Evolutionary conservation across 139 green algal genomes (phyloP).

Genomic region (Nannochloris sp.): DNA sequence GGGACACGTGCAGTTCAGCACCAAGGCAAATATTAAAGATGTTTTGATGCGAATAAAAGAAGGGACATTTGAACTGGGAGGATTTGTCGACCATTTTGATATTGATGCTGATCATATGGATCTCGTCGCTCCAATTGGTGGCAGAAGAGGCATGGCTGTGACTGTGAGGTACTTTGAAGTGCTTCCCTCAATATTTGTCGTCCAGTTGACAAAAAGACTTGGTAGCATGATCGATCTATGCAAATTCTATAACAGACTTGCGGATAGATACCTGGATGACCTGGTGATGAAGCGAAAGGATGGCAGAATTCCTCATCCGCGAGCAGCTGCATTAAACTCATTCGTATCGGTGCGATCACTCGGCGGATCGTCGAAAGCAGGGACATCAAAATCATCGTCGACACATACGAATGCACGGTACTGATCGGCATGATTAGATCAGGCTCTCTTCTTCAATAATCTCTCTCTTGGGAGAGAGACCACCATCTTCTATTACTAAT

Average conservation of each 20-base stretch:
- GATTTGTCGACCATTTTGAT: neutral
- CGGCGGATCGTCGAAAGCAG: neutral
- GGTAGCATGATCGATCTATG: slow-evolving; percentile 12
- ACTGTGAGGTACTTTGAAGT: slow-evolving; percentile 17
- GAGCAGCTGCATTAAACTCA: neutral
- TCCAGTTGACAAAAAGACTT: slow-evolving; percentile 8
- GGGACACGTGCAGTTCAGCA: slow-evolving; percentile 27
- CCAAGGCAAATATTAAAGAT: neutral
- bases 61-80: slow-evolving; percentile 9
- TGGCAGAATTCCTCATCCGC: slow-evolving; percentile 1
- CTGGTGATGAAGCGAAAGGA: neutral
- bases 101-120: neutral
- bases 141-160: slow-evolving; percentile 1
- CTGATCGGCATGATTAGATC: too few relatives aligned
- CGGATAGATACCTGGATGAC: neutral
- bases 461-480: too few relatives aligned
- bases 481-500: too few relatives aligned
- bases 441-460: too few relatives aligned
- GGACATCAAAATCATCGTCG: neutral
- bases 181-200: slow-evolving; percentile 17
- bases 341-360: neutral
- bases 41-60: slow-evolving; percentile 7
- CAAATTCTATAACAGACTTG: slow-evolving; percentile 13
- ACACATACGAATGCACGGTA: too few relatives aligned
- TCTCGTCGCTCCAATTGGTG: neutral